Base-by-base conservation (phyloP, 2,329 filamentous ascomycete genomes). In the Neonectria coccinea region DNA sequence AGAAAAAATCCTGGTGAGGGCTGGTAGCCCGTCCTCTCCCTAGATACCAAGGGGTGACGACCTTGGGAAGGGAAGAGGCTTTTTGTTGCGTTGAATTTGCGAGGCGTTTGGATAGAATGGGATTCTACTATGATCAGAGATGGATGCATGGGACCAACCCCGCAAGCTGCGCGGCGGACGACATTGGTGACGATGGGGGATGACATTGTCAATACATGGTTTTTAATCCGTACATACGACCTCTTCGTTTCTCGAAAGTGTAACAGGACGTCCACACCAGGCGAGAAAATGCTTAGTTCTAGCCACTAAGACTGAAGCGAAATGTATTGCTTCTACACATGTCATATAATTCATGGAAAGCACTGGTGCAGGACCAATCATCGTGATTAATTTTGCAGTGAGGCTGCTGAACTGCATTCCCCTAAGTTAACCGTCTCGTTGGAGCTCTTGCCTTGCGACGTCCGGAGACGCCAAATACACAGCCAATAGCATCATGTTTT, bases 1-100 rank as follows among this genome's bases (percentile, higher is more conserved):
- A 60, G 71, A 41, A 73, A 73, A 41, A 71, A 70, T 20, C 79
- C 79, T n/a, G 80, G 80, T 1, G 76, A 81, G 64, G 79, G 80
- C 6, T 82, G 79, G 80, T 81, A 75, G 70, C 7, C 8, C 22
- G 22, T 22, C 41, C n/a, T 47, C 10, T 29, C n/a, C 29, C 11
- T 29, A 22, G 20, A 20, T 25, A 18, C 18, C 3, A 29, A 36
- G 12, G 25, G 20, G 54, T 52, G 16, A 58, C 22, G 55, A 51
- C 33, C 44, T 33, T 36, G 27, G 11, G n/a, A 51, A 16, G 48
- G 10, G 50, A 59, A 56, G 39, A 52, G 42, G 44, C 42, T 39
- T 31, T 64, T 55, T 55, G 57, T 63, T 67, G 51, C 57, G 67
- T 71, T 61, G 65, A 20, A 65, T 72, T 72, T 67, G 72, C 72